Evolutionary conservation across 345 rosid species (phyloP).

Genomic region (Arabis hirsuta): DNA sequence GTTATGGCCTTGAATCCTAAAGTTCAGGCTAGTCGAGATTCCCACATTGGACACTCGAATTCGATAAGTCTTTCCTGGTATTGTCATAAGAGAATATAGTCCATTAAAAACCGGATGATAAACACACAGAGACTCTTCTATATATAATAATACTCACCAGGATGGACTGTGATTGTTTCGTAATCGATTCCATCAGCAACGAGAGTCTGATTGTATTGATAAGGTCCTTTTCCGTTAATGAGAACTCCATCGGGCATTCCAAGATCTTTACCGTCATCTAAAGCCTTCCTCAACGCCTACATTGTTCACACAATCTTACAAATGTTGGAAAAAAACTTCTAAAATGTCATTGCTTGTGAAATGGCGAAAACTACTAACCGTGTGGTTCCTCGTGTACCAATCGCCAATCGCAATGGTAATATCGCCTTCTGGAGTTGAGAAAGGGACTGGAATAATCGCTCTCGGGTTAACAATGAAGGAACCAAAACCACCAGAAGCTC

Average conservation of each 20-base stretch:
- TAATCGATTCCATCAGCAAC: conserved; percentile 75
- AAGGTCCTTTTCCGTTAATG: conserved; percentile 98
- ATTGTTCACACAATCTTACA: conserved; percentile 26
- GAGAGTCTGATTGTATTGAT: conserved; percentile 80
- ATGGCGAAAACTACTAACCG: conserved; percentile 58
- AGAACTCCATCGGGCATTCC: conserved; percentile 99
- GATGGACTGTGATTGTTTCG: conserved; percentile 82
- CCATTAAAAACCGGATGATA: not conserved
- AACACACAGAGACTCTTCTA: too few relatives aligned
- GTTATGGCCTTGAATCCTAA: conserved; percentile 95
- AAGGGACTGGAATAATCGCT: conserved; percentile 78
- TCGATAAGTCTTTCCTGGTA: conserved; percentile 88
- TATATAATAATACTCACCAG: conserved; percentile 72
- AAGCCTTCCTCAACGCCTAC: conserved; percentile 90
- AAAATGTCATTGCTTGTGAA: not conserved
- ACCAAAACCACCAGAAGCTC: conserved; percentile 95
- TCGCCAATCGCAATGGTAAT: conserved; percentile 84
- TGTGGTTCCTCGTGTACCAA: conserved; percentile 93
- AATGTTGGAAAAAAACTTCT: conserved; percentile 5
- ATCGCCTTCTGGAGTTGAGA: conserved; percentile 78
- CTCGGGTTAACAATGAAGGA: conserved; percentile 83
- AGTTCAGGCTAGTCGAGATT: conserved; percentile 85
- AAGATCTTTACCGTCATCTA: conserved; percentile 87
- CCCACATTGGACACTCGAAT: conserved; percentile 94
- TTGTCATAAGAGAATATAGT: conserved; percentile 1